Conservation (phyloP, 75 land plant species). For the Adiantum capillusveneris region DNA sequence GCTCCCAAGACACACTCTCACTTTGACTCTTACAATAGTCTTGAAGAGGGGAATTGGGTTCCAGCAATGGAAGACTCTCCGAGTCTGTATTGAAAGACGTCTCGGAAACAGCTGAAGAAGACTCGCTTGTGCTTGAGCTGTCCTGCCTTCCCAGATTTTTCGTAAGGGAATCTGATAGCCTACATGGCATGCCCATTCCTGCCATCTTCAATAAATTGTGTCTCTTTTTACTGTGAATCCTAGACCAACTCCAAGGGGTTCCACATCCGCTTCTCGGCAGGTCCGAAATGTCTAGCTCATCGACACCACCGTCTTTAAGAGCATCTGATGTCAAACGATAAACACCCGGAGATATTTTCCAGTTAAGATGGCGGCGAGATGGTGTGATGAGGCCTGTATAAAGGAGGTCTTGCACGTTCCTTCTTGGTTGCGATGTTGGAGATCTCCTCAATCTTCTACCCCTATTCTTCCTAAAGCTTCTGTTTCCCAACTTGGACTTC, state of each 20-base stretch:
- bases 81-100: slow-evolving; percentile 45
- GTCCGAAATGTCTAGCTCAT: slow-evolving; percentile 34
- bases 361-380: too few species aligned
- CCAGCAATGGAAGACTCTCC: slow-evolving; percentile 56
- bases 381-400: too few species aligned
- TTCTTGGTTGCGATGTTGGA: too few species aligned
- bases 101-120: slow-evolving; percentile 24
- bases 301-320: slow-evolving; percentile 12
- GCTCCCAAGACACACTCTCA: too few species aligned
- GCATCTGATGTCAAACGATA: not conserved
- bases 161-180: slow-evolving; percentile 46
- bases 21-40: too few species aligned
- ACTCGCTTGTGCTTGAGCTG: slow-evolving; percentile 7
- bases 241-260: slow-evolving; percentile 79
- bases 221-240: slow-evolving; percentile 65
- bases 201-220: slow-evolving; percentile 59
- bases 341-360: too few species aligned
- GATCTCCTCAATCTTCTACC: too few species aligned
- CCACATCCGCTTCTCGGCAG: slow-evolving; percentile 68
- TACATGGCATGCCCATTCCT: slow-evolving; percentile 60
- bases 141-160: slow-evolving; percentile 27
- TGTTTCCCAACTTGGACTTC: too few species aligned
- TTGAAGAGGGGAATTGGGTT: slow-evolving; percentile 14
- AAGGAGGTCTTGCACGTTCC: too few species aligned
- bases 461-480: too few species aligned